phyloP scores from a whole-genome alignment of 352 stramenopile genomes.

The Phytophthora sp. region DNA sequence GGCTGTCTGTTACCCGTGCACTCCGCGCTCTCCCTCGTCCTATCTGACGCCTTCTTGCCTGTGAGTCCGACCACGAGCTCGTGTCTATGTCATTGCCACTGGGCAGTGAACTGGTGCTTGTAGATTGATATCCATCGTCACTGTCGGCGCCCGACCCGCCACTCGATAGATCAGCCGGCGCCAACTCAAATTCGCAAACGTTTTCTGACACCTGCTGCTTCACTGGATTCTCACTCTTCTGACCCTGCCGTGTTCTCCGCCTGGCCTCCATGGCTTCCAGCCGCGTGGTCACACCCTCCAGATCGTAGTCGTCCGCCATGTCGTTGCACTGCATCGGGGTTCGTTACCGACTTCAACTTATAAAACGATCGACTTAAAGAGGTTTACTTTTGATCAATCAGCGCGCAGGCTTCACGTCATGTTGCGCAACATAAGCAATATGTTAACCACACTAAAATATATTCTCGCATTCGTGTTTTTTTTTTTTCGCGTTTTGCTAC shows the following conservation, averaged over 20 bases:
- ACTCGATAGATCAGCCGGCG: constrained; percentile 32
- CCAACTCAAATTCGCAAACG: constrained; percentile 45
- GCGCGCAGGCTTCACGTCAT: too few species aligned
- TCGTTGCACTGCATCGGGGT: constrained; percentile 13
- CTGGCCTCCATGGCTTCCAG: constrained; percentile 39
- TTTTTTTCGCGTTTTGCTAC: constrained; percentile 8
- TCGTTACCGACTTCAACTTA: too few species aligned
- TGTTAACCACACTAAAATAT: neutral
- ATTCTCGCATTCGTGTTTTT: neutral
- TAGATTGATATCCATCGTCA: constrained; percentile 22
- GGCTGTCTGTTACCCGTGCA: constrained; percentile 50
- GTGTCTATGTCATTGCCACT: constrained; percentile 19
- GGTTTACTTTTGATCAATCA: too few species aligned
- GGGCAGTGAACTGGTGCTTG: constrained; percentile 24
- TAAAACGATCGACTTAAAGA: too few species aligned
- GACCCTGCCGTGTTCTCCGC: constrained; percentile 26
- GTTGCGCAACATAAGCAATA: too few species aligned
- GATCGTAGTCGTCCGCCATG: constrained; percentile 45
- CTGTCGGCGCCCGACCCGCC: constrained; percentile 30
- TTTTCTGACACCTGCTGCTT: constrained; percentile 4
- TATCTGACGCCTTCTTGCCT: neutral
- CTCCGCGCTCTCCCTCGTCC: constrained; percentile 12
- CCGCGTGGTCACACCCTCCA: constrained; percentile 46
- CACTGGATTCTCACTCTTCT: neutral
- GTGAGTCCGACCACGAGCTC: neutral